Evolutionary conservation across 805 yeast genomes (phyloP), one percentile per base, ranked within the genome.

Genomic region (Pichia thaimueangensis): DNA sequence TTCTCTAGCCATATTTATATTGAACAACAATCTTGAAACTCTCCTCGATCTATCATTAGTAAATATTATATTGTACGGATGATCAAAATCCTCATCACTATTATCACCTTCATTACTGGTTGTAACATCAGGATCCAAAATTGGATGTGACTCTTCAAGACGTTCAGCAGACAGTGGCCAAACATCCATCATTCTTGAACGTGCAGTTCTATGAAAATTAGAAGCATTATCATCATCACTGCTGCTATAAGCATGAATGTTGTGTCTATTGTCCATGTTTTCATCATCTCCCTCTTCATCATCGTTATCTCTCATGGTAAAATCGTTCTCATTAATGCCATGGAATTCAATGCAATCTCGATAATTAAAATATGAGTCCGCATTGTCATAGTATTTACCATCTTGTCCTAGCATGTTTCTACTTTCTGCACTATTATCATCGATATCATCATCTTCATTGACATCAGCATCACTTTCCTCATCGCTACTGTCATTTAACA

Each of bases 21-120:
- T 56, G 31, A 55, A 60, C 9, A 61, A 49, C 28, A 61, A 40
- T 29, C 56, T 53, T 27, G 59, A 57, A 27, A 60, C 49, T 32
- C 62, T 47, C 23, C 57, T 43, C n/a, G 63, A 57, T 29, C 63
- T 51, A 5, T 61, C 63, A 37, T 58, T 59, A 8, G 61, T 53
- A 5, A 57, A 49, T 29, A 53, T 56, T 29, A 54, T 52, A 29
- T 53, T 56, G 39, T 49, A 47, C 7, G 56, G 45, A 22, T 55
- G 58, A 38, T 55, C 58, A 15, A 47, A 36, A 4, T 44, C 56
- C 16, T 50, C 59, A 5, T 48, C 54, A 11, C 47, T 50, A 6
- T 50, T 51, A 17, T 49, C 53, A 4, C 46, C 51, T 19, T 39
- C 45, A 23, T 40, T 17, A n/a, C 25, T 32, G 8, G 31, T 32